Base-by-base conservation (phyloP, 2,329 filamentous ascomycete species). In the Fusarium xyrophilum region DNA sequence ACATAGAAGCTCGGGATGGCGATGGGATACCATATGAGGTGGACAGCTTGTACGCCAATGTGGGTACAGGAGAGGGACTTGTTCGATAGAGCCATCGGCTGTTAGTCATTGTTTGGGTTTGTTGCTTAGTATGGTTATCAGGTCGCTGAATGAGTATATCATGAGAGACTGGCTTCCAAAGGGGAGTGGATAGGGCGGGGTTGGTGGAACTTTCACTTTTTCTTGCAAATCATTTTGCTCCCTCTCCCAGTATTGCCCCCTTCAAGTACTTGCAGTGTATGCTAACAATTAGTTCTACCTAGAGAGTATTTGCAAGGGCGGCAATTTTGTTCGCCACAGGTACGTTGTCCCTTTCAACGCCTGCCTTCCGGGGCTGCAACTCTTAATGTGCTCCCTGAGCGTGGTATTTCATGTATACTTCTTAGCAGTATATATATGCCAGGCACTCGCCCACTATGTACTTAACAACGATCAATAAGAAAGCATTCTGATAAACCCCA, bases 171-270 rank as follows among this genome's bases (percentile, higher is more conserved):
- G 54, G 51, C 47, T 60, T 60, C 42, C 52, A 56, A 56, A 47
- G 52, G 28, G 62, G 59, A 60, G 44, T 40, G 60, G 53, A 58
- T 60, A 19, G 40, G 60, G 43, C 47, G 71, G 73, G 68, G 70
- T 62, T 50, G 51, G 56, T 43, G 65, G 68, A 62, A 46, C 54
- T 38, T 64, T 68, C 58, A 36, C 51, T 73, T 65, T 25, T 43
- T 43, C 25, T 68, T 63, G 23, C 71, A 73, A 69, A 71, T 59
- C 51, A 70, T 48, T 69, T 71, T 61, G 60, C 56, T 65, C 52
- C 48, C 62, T 50, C 52, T 42, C 60, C 56, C 62, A 44, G 51
- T 40, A 50, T 40, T 39, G 60, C 44, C 54, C 32, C 51, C 27
- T 17, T 36, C 43, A 21, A n/a, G 23, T 25, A 36, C 28, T 55